A percentile compares a stretch with the other conserved stretches of the same genome.
These are phyloP conservation scores for Alternaria sp. DNA, from an alignment of 2,329 filamentous ascomycete genomes.

Conservation along the genomic window DNA sequence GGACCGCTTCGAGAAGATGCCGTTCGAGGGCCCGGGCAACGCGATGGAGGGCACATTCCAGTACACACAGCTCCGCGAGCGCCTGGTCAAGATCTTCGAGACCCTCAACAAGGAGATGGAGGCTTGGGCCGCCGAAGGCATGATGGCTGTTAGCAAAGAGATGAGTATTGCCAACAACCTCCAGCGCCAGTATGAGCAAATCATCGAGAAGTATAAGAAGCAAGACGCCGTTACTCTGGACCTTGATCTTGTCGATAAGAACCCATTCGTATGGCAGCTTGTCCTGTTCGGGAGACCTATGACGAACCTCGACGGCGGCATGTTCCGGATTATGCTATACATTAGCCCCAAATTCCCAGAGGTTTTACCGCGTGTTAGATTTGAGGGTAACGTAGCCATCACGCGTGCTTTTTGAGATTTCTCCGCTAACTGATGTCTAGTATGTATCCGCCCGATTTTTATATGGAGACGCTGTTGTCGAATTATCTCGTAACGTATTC, in stretches of 20 bases:
- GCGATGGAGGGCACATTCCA: slow-evolving; percentile 86
- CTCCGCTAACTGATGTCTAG: not conserved
- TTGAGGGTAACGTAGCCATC: slow-evolving; percentile 56
- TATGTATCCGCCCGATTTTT: not conserved
- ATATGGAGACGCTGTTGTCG: not conserved
- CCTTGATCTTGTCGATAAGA: slow-evolving; percentile 76
- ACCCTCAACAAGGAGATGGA: slow-evolving; percentile 74
- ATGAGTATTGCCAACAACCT: slow-evolving; percentile 81
- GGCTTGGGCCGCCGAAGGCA: slow-evolving; percentile 74
- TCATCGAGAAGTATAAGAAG: slow-evolving; percentile 75
- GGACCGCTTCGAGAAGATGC: slow-evolving; percentile 76
- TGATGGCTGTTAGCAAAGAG: slow-evolving; percentile 67
- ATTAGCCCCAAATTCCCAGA: slow-evolving; percentile 87
- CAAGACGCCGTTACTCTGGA: slow-evolving; percentile 74
- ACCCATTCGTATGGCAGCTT: slow-evolving; percentile 87
- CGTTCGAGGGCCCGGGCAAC: slow-evolving; percentile 81
- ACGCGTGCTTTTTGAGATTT: not conserved
- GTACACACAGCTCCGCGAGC: slow-evolving; percentile 74
- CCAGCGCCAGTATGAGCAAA: slow-evolving; percentile 83
- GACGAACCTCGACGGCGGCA: slow-evolving; percentile 87
- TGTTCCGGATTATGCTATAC: slow-evolving; percentile 80
- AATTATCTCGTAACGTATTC: not conserved
- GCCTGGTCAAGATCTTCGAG: slow-evolving; percentile 72
- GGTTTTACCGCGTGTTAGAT: slow-evolving; percentile 82
- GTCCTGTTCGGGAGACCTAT: slow-evolving; percentile 91